Percentiles rank a stretch among this genome's conserved stretches.
Evolutionary conservation across 768 basidiomycete genomes (phyloP).

Genomic region (Serendipita vermifera): DNA sequence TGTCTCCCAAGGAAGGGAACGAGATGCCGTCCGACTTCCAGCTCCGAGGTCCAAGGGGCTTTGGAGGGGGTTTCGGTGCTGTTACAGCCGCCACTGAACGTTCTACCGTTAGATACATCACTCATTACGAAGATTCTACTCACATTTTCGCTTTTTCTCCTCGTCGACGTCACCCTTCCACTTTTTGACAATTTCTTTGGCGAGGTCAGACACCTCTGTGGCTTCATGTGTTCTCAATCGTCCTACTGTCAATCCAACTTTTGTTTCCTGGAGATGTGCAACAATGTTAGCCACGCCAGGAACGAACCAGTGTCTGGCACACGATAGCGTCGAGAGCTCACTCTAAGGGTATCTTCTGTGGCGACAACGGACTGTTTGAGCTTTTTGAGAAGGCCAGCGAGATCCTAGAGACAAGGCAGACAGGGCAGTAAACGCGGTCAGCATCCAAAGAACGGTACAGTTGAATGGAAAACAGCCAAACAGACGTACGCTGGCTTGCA

Average conservation of each 20-base stretch:
- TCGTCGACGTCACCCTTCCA: constrained; percentile 80
- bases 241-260: constrained; percentile 82
- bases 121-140: not conserved
- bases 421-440: not conserved
- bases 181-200: constrained; percentile 82
- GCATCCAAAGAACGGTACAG: too few relatives aligned
- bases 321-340: not conserved
- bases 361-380: not conserved
- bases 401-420: not conserved
- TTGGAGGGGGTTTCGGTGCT: constrained; percentile 4
- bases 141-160: constrained; percentile 26
- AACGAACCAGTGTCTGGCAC: not conserved
- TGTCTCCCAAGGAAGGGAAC: constrained; percentile 45
- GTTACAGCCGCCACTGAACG: not conserved
- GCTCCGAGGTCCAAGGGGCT: constrained; percentile 32
- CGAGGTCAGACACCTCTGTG: constrained; percentile 64
- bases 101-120: constrained; percentile 8
- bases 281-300: not conserved
- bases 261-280: constrained; percentile 57
- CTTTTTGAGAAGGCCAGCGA: constrained; percentile 6
- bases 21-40: constrained; percentile 61
- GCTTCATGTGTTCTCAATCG: constrained; percentile 65
- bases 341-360: constrained; percentile 4
- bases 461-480: too few relatives aligned
- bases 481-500: not conserved